Conservation (phyloP, 2,329 filamentous ascomycete species). For the Aspergillus eucalypticola region DNA sequence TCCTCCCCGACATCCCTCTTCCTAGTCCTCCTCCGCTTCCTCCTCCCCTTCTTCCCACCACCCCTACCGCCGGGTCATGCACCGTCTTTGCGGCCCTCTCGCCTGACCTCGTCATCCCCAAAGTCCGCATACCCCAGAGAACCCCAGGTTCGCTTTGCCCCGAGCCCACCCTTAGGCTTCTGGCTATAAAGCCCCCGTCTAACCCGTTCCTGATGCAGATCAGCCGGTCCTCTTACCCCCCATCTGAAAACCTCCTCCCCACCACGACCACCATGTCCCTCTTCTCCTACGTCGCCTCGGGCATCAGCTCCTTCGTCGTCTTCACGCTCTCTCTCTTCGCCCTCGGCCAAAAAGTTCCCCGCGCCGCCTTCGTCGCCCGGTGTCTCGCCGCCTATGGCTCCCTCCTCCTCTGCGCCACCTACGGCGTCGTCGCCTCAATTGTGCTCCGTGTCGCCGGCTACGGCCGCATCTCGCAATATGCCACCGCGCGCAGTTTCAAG, state of each 20-base stretch:
- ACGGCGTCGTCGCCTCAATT: constrained; percentile 75
- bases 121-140: constrained; percentile 7
- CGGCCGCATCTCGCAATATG: constrained; percentile 81
- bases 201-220: background rate
- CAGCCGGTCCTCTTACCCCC: background rate
- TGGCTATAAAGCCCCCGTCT: background rate
- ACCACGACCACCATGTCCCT: constrained; percentile 56
- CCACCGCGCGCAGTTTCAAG: constrained; percentile 76
- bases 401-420: constrained; percentile 57
- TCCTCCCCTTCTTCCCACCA: background rate
- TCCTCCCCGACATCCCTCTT: background rate
- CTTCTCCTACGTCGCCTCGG: constrained; percentile 59
- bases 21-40: background rate
- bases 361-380: constrained; percentile 48
- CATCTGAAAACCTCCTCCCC: background rate
- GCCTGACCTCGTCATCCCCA: constrained; percentile 19
- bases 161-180: background rate
- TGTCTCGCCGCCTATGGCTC: constrained; percentile 49
- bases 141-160: constrained; percentile 8
- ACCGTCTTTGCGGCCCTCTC: constrained; percentile 10
- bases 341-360: constrained; percentile 44
- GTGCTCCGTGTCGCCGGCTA: constrained; percentile 70
- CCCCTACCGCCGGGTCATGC: constrained; percentile 17
- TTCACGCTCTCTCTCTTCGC: constrained; percentile 55
- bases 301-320: constrained; percentile 65